These are phyloP conservation scores for Cryptomeria japonica DNA, from an alignment of 75 land plant genomes.

Conservation along the genomic window DNA sequence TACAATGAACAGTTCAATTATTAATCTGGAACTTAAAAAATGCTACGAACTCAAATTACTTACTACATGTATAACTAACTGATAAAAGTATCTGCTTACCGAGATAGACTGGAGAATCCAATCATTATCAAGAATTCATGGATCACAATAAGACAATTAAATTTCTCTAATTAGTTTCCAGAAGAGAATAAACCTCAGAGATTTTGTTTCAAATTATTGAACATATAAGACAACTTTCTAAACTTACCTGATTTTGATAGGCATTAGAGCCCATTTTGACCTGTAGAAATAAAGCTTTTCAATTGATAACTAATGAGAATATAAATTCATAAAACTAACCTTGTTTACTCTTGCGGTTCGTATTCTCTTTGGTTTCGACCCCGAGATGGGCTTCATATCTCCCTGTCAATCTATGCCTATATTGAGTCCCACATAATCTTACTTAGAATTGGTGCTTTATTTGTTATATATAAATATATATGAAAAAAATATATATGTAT, in stretches of 20 bases:
- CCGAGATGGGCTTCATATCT: background rate
- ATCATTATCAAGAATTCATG: background rate
- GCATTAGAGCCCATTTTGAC: too few relatives aligned
- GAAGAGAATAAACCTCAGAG: background rate
- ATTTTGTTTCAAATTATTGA: too few relatives aligned
- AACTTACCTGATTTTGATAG: too few relatives aligned
- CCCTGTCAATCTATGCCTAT: too few relatives aligned
- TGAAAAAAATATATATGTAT: background rate
- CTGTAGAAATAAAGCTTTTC: background rate
- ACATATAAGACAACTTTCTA: too few relatives aligned
- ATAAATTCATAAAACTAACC: background rate
- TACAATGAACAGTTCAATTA: background rate
- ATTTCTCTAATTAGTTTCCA: background rate
- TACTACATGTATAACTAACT: background rate
- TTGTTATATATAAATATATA: too few relatives aligned
- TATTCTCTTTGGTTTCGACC: background rate
- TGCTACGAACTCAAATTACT: background rate
- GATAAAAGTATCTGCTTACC: background rate
- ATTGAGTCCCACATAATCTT: too few relatives aligned
- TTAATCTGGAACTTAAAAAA: background rate
- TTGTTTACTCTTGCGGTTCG: background rate
- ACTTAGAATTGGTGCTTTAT: background rate
- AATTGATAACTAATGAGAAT: background rate
- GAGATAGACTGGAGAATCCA: slow-evolving; percentile 14
- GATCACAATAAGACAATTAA: background rate